Base-by-base conservation (phyloP, 2,329 filamentous ascomycete genomes). In the Ophiostoma sp. region DNA sequence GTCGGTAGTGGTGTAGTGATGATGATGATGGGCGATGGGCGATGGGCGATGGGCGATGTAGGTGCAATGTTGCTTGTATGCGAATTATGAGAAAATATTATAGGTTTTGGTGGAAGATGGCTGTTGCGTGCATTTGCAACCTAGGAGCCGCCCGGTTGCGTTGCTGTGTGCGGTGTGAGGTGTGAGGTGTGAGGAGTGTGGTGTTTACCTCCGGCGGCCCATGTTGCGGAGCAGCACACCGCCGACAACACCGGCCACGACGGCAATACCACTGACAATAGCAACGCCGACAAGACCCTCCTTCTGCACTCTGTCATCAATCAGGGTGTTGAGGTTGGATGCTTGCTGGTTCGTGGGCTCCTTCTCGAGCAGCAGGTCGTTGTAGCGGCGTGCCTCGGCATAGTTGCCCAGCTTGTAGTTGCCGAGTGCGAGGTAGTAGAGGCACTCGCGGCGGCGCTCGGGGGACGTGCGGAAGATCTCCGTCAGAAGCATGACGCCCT, bases 401-500 rank as follows among this genome's bases (percentile, higher is more conserved):
- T 97, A 99, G 84, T 97, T 98, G 71, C 93, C 94, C 64, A 99
- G 87, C 83, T 98, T 98, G 86, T 94, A 98, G 83, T 98, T 97
- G 72, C 95, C 95, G 44, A 99, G 86, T 40, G 92, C 95, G 67
- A 99, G 88, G 80, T 99, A 99, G 83, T 97, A 99, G 71, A 99
- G 90, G 77, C 95, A 99, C 84, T 99, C 95, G 76, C 95, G 89
- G 76, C 95, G 89, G 74, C 95, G 91, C 79, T 98, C 95, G 73
- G 92, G 93, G 47, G 92, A 90, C 69, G 89, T 89, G 77, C 94
- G 92, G 84, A 98, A 99, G 80, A 99, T 99, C 74, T 98, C 94
- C 74, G 92, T 93, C 69, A 98, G 89, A 45, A 98, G 87, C 73
- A 92, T 92, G 72, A 98, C 93, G 75, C 94, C 94, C 78, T 95